Evolutionary conservation across 2,329 filamentous ascomycete genomes (phyloP).

Genomic region (Alternaria burnsii): DNA sequence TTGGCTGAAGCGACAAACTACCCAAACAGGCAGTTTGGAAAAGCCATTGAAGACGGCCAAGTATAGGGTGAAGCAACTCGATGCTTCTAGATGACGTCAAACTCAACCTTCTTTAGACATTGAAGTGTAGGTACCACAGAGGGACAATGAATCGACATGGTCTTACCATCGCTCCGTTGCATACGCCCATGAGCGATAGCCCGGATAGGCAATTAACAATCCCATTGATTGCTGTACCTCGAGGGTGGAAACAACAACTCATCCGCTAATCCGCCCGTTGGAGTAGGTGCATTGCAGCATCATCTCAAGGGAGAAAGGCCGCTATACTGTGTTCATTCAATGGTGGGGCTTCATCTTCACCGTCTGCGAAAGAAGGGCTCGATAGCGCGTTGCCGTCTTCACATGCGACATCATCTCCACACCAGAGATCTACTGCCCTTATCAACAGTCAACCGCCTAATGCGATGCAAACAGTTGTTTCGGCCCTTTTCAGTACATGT

Average conservation of each 20-base stretch:
- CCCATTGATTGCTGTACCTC: not conserved
- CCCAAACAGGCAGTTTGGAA: not conserved
- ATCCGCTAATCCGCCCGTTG: not conserved
- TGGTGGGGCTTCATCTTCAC: not conserved
- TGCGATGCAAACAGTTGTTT: not conserved
- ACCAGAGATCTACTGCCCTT: not conserved
- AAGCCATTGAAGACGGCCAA: not conserved
- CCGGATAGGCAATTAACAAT: not conserved
- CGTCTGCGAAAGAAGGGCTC: conserved; percentile 1
- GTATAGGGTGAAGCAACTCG: not conserved
- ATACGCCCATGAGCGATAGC: not conserved
- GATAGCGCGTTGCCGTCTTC: conserved; percentile 2
- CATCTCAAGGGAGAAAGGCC: not conserved
- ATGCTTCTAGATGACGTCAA: not conserved
- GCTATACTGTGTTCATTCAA: not conserved
- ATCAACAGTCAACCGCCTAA: not conserved
- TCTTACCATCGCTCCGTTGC: not conserved
- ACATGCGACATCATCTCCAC: conserved; percentile 6
- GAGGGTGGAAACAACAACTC: not conserved
- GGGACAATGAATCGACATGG: not conserved
- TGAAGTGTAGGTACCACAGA: not conserved
- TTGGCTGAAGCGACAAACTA: not conserved
- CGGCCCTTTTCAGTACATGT: not conserved
- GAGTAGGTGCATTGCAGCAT: not conserved
- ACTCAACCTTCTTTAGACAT: not conserved